Base-by-base conservation (phyloP, 768 basidiomycete genomes). In the Hericium rajendrae region DNA sequence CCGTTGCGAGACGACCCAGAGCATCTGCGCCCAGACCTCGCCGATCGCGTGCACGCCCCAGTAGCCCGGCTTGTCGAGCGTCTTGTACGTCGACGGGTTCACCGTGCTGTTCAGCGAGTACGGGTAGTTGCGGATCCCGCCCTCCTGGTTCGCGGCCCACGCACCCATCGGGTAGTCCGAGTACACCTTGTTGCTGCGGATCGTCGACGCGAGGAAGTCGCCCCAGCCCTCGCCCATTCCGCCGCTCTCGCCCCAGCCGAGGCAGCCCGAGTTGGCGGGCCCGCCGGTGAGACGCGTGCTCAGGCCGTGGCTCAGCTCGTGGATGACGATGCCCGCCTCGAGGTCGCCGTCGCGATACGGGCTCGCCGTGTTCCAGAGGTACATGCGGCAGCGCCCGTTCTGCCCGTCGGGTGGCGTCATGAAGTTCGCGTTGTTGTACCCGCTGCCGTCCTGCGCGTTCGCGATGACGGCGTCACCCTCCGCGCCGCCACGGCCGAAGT, bases 201-300 rank as follows among this genome's bases (percentile, higher is more conserved):
- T 87, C 0, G 82, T 82, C 0, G 94, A 97, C 5, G 93, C 94
- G 52, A 97, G 73, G 74, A 86, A 93, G 64, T 94, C 90, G 61
- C 94, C 94, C 94, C 94, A 97, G 13, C 94, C 94, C 72, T 97
- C 93, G 62, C 94, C 94, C 94, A 97, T 97, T 24, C 94, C 95
- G 40, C 95, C 95, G 26, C 85, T 79, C 74, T 98, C 94, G 53
- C 95, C 94, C 86, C 89, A 98, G 11, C 91, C 92, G 56, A 98
- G 83, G 69, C 94, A 97, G 2, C 88, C 90, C 32, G 91, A 94
- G 73, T 95, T 91, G 55, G 82, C 78, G 0, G 94, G 94, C 2
- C 95, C 95, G 70, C 95, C 95, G 6, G 95, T 98, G 60, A 97
- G 70, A 65, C 95, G 88, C 2, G 93, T 99, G 67, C 89, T 92